Evolutionary conservation across 768 basidiomycete species (phyloP), one percentile per base, ranked within the genome.

Genomic region (Mycena belliarum): DNA sequence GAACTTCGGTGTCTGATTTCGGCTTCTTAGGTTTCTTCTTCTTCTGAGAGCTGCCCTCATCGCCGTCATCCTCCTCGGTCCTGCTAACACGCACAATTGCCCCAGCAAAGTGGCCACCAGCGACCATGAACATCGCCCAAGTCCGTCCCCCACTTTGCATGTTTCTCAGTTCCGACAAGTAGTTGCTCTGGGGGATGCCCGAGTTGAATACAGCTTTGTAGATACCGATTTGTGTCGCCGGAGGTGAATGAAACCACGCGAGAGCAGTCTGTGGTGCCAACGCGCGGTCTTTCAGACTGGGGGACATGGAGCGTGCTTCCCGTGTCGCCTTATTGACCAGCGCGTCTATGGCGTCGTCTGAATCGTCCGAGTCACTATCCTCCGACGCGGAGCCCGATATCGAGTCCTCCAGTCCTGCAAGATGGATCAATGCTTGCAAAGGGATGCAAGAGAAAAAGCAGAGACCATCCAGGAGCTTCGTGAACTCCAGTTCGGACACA

Each of bases 21-120:
- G 87, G 82, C 58, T 80, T 84, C 66, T 83, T 87, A 16, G 72
- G 76, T 56, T 84, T 89, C 67, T 80, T 80, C 63, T 78, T 76
- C 23, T 66, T 68, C 46, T 70, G 67, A n/a, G 54, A 33, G 29
- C 18, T 55, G 70, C 77, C 64, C 66, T 75, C 70, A 57, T 72
- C 70, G 50, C 72, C 65, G 25, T 66, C 68, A 50, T 73, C 73
- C 4, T 84, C 82, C 75, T 55, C 77, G 72, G n/a, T n/a, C n/a
- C n/a, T n/a, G 72, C 86, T 83, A 25, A 93, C 89, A 32, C 86
- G 79, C 14, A 87, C 86, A 32, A 99, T 79, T 54, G 94, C 89
- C 24, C 96, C 97, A 15, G 97, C 97, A 73, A 99, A 98, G 72
- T 99, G 97, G 12, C 97, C 97, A 21, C 97, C 95, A 0, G 97